phyloP scores from a whole-genome alignment of 768 basidiomycete genomes.

The Pholiota conissans region DNA sequence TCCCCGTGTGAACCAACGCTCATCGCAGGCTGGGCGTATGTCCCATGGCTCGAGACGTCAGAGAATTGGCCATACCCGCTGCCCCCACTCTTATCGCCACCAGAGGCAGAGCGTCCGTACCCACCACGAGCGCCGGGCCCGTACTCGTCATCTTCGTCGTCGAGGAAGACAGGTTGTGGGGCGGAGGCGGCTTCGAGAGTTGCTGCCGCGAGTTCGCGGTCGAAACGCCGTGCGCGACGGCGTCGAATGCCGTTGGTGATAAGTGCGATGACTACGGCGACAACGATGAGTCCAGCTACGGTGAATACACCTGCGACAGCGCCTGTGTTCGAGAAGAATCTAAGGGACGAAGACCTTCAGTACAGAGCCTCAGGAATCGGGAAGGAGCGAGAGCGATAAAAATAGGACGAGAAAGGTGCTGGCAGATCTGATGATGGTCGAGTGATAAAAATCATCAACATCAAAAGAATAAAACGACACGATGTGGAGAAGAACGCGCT shows the following conservation, averaged over 20 bases:
- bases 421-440: not conserved
- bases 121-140: constrained; percentile 16
- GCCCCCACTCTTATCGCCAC: constrained; percentile 15
- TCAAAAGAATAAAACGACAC: not conserved
- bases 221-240: constrained; percentile 62
- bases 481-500: no score
- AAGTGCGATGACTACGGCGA: constrained; percentile 49
- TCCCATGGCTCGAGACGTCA: constrained; percentile 58
- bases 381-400: not conserved
- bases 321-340: constrained; percentile 72
- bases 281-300: constrained; percentile 62
- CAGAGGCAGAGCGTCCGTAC: constrained; percentile 4
- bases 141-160: constrained; percentile 44
- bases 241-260: constrained; percentile 57
- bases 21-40: constrained; percentile 50
- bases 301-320: constrained; percentile 74
- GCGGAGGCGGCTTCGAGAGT: constrained; percentile 62
- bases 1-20: constrained; percentile 29
- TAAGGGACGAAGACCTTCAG: constrained; percentile 20
- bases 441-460: not conserved
- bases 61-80: constrained; percentile 31
- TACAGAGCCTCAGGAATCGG: not conserved
- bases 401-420: not conserved
- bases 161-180: constrained; percentile 54
- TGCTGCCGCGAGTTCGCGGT: constrained; percentile 73